Base-by-base conservation (phyloP, 208 protist genomes). In the Wallacemonas sp. region DNA sequence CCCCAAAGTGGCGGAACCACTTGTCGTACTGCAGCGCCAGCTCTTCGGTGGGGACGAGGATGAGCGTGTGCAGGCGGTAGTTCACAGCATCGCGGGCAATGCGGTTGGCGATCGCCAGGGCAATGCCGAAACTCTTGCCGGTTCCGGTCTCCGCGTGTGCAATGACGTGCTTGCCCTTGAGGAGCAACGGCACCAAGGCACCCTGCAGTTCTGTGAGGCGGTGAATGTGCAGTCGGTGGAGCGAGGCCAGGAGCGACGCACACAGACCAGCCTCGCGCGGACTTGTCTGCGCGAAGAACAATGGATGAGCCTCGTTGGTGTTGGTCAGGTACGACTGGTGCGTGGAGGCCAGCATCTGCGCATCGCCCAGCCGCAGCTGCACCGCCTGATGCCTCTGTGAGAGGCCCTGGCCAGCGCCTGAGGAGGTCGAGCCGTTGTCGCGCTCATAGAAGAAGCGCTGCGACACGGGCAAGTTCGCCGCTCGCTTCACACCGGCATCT, bases 121-220 rank as follows among this genome's bases (percentile, higher is more conserved):
- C 91, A 33, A 96, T 93, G 46, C 86, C 91, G 66, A 96, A 96
- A 70, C 86, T 93, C 69, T 96, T 96, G 38, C 91, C 91, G 2
- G 91, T 92, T 1, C 91, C 91, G 0, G 91, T 96, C 71, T 96
- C 87, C 7, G 87, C 77, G 70, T 96, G 91, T 25, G 91, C 91
- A 61, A 96, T 94, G 57, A 96, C 80, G 73, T 96, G 91, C 65
- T 91, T 91, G 33, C 91, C 91, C 59, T 91, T 92, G 10, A 96
- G 72, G 29, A 96, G 49, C 20, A 93, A 77, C 33, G 91, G 91
- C 33, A 96, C 76, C n/a, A 96, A 74, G 7, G 91, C 91, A 1
- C 91, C 91, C 52, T 96, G 91, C 57, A 96, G 72, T 65, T 91
- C 86, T 16, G 91, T 96, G 14, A 96, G 78, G 8, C 76, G 81